These are phyloP conservation scores for Aspergillus tanneri DNA, from an alignment of 2,329 filamentous ascomycete genomes.

Conservation along the genomic window DNA sequence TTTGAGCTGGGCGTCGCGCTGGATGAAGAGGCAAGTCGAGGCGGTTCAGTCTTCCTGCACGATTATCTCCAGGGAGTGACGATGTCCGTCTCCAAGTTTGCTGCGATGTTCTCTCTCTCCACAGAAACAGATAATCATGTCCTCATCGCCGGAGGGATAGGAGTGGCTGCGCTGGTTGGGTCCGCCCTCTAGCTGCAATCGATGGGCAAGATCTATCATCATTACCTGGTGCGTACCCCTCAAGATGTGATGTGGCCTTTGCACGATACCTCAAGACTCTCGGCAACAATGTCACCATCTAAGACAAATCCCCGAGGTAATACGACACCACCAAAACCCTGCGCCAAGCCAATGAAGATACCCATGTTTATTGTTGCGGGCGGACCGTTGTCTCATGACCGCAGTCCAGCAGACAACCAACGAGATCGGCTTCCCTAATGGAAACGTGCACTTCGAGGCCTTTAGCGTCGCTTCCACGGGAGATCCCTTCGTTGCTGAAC, in stretches of 20 bases:
- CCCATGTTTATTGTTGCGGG: not conserved
- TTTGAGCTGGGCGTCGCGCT: not conserved
- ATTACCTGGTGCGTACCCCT: not conserved
- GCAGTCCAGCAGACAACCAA: not conserved
- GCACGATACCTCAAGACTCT: not conserved
- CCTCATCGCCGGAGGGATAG: not conserved
- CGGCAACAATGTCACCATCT: not conserved
- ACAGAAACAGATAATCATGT: not conserved
- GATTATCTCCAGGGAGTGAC: not conserved
- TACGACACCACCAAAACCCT: not conserved
- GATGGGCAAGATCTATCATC: not conserved
- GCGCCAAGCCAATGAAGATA: not conserved
- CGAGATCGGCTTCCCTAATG: no score
- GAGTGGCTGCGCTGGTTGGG: no score
- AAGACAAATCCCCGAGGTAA: not conserved
- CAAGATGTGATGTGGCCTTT: no score
- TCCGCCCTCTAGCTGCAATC: no score
- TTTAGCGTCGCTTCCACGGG: not conserved
- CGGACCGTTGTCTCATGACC: not conserved
- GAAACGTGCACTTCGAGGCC: not conserved
- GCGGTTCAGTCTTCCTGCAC: not conserved
- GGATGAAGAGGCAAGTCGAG: not conserved
- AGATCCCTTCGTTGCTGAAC: not conserved
- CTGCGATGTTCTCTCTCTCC: no score
- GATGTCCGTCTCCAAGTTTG: not conserved